phyloP scores from a whole-genome alignment of 495 filamentous ascomycete species.

The Daldinia childiae region DNA sequence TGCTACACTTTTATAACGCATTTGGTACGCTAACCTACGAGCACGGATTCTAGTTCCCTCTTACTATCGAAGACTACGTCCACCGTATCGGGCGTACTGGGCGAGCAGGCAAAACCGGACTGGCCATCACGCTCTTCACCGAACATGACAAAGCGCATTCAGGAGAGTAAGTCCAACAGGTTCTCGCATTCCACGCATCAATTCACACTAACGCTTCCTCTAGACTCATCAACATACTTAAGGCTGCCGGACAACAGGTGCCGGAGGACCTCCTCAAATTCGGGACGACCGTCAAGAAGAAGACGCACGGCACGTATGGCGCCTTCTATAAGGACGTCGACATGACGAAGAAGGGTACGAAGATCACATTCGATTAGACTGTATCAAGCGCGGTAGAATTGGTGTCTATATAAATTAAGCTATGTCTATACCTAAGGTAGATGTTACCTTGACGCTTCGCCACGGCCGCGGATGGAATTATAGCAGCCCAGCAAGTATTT shows the following conservation, averaged over 20 bases:
- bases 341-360: slow-evolving; percentile 81
- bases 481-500: slow-evolving; percentile 64
- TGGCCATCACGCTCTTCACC: slow-evolving; percentile 94
- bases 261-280: slow-evolving; percentile 91
- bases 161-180: slow-evolving; percentile 72
- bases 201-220: slow-evolving; percentile 12
- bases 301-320: slow-evolving; percentile 91
- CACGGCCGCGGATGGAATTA: slow-evolving; percentile 49
- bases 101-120: slow-evolving; percentile 87
- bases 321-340: slow-evolving; percentile 89
- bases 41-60: slow-evolving; percentile 54
- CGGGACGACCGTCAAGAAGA: slow-evolving; percentile 98
- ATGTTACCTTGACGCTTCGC: slow-evolving; percentile 20
- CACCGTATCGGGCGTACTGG: slow-evolving; percentile 96
- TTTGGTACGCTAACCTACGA: slow-evolving; percentile 14
- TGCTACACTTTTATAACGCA: background rate
- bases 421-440: slow-evolving; percentile 5
- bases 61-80: slow-evolving; percentile 92
- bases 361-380: slow-evolving; percentile 83
- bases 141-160: slow-evolving; percentile 90
- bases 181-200: background rate
- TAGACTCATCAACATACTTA: slow-evolving; percentile 87
- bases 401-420: slow-evolving; percentile 1
- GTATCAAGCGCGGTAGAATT: slow-evolving; percentile 9
- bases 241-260: slow-evolving; percentile 85